A percentile compares a stretch with the other conserved stretches of the same genome.
Conservation (phyloP, 768 basidiomycete genomes). For the Coprinopsis marcescibilis region DNA sequence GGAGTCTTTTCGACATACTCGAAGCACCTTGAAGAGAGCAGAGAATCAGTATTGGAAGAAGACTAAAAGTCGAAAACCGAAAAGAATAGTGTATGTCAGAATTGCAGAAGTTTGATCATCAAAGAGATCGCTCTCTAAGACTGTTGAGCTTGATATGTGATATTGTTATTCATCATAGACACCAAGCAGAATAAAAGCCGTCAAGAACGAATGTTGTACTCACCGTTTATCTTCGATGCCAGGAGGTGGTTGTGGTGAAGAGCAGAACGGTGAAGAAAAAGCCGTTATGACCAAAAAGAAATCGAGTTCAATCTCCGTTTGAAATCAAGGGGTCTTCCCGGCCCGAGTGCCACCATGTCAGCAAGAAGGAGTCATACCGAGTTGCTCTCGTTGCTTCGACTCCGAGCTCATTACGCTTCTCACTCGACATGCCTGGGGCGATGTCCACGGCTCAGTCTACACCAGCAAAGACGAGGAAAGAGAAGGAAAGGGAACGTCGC, state of each 20-base stretch:
- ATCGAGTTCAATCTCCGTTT: constrained; percentile 19
- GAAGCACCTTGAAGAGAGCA: too few relatives aligned
- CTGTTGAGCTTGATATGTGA: constrained; percentile 67
- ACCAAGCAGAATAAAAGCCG: neutral
- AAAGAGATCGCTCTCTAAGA: constrained; percentile 41
- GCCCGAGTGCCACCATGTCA: neutral
- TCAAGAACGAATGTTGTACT: constrained; percentile 5
- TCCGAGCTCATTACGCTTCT: too few relatives aligned
- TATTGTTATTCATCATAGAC: constrained; percentile 44
- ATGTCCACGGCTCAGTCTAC: constrained; percentile 21
- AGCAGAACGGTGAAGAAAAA: constrained; percentile 3
- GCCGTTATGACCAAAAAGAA: neutral
- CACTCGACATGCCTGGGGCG: neutral
- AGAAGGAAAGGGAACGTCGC: constrained; percentile 30
- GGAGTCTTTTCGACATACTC: too few relatives aligned
- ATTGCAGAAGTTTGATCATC: constrained; percentile 59
- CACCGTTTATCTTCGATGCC: neutral
- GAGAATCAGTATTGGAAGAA: too few relatives aligned
- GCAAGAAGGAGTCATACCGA: neutral
- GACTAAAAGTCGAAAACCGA: too few relatives aligned
- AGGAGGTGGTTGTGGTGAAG: constrained; percentile 5
- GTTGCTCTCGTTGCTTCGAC: neutral
- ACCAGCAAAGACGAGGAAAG: constrained; percentile 25
- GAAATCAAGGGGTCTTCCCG: constrained; percentile 8
- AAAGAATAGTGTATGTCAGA: constrained; percentile 32